These are phyloP conservation scores for Eimeria maxima DNA, from an alignment of 169 alveolate species.

Conservation along the genomic window DNA sequence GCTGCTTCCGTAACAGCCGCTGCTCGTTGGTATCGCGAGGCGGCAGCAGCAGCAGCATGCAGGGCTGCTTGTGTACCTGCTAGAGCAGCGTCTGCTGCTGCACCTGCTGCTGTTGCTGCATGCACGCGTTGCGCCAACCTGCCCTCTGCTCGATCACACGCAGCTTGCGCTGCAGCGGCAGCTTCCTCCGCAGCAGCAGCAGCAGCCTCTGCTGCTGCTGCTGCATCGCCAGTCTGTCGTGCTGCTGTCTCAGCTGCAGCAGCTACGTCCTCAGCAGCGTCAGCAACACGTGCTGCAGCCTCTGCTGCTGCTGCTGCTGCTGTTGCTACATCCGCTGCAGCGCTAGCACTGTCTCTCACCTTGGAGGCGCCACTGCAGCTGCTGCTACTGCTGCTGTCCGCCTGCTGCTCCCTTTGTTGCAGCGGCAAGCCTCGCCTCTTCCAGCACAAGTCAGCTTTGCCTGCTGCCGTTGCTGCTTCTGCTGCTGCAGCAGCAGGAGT, in stretches of 20 bases:
- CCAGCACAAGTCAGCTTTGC: no score
- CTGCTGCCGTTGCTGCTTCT: no score
- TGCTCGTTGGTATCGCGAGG: conserved; percentile 11
- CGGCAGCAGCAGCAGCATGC: conserved; percentile 68
- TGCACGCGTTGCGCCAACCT: neutral
- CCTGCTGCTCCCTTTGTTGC: neutral
- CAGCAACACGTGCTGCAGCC: neutral
- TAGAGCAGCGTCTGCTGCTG: conserved; percentile 63
- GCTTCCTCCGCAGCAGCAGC: conserved; percentile 64
- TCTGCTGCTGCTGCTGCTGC: conserved; percentile 61
- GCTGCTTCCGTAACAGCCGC: neutral
- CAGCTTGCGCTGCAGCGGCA: conserved; percentile 27
- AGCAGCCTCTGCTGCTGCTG: conserved; percentile 34
- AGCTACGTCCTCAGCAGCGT: neutral
- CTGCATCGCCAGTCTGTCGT: neutral
- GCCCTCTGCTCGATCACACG: neutral
- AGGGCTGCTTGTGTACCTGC: conserved; percentile 20
- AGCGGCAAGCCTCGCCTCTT: no score
- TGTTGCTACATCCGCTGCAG: neutral
- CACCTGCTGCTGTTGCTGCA: conserved; percentile 57
- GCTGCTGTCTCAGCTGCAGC: conserved; percentile 25
- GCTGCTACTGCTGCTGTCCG: conserved; percentile 4
- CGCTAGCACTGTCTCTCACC: neutral
- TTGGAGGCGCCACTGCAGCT: conserved; percentile 44
- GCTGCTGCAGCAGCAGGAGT: neutral